Percentiles rank a stretch among this genome's conserved stretches.
Conservation (phyloP, 495 filamentous ascomycete genomes). For the Hyaloscypha bicolor region DNA sequence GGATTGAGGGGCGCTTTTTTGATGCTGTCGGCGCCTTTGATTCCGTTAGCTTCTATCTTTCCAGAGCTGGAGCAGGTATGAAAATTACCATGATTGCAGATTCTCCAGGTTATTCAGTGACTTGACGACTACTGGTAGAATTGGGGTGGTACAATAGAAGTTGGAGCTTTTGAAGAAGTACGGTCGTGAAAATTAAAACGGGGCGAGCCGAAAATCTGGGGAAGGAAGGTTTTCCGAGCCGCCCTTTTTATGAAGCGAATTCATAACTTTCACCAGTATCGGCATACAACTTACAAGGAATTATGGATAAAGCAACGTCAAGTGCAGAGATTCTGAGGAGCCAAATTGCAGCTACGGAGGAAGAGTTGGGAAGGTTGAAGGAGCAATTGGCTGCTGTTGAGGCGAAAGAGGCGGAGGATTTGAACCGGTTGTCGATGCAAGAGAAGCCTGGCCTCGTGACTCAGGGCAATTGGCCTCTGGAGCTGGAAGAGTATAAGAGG, state of each 20-base stretch:
- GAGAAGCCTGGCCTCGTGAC: constrained; percentile 7
- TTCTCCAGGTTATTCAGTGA: not conserved
- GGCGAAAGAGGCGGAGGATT: not conserved
- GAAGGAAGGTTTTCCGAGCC: not conserved
- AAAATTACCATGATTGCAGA: constrained; percentile 12
- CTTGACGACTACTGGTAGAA: not conserved
- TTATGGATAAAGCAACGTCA: constrained; percentile 25
- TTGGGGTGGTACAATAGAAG: not conserved
- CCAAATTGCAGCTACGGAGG: constrained; percentile 39
- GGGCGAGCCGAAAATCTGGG: constrained; percentile 2
- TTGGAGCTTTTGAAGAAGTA: not conserved
- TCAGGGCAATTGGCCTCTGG: constrained; percentile 60
- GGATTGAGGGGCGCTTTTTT: constrained; percentile 47
- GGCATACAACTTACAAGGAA: constrained; percentile 9
- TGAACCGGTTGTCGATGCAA: not conserved
- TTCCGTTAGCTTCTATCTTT: constrained; percentile 1
- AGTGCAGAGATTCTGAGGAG: constrained; percentile 32
- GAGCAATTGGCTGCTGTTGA: constrained; percentile 40
- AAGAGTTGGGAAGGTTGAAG: constrained; percentile 38
- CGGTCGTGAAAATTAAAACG: not conserved
- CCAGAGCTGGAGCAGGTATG: not conserved
- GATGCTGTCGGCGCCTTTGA: constrained; percentile 46
- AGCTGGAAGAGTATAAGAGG: constrained; percentile 70
- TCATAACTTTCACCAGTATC: constrained; percentile 9
- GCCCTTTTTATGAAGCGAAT: not conserved